A percentile compares a stretch with the other conserved stretches of the same genome.
Evolutionary conservation across 208 protist species (phyloP).

Genomic region (Acanthamoeba quina): DNA sequence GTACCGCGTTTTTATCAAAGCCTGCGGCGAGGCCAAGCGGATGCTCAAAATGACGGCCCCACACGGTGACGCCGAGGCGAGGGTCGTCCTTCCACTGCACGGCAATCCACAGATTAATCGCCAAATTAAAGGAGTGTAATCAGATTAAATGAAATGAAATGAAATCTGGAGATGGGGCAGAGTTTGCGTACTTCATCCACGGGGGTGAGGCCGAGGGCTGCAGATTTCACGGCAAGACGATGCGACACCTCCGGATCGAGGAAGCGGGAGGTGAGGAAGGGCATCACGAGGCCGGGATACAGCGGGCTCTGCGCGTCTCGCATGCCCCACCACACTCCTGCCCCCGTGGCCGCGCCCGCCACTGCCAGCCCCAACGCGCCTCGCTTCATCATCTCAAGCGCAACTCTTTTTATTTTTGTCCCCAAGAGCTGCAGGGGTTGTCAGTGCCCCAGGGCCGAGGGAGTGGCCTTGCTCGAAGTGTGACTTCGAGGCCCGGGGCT

Average conservation of each 20-base stretch:
- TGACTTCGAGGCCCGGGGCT: too few relatives aligned
- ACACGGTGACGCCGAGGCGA: slow-evolving; percentile 77
- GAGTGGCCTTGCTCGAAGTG: too few relatives aligned
- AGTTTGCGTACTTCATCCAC: neutral
- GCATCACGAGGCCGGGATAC: neutral
- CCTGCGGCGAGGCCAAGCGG: slow-evolving; percentile 88
- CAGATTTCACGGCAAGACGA: neutral
- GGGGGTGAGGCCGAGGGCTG: slow-evolving; percentile 23
- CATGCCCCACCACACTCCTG: neutral
- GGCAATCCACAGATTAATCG: neutral
- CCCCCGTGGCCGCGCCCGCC: neutral
- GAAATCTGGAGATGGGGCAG: neutral
- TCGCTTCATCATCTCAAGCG: neutral
- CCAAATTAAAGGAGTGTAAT: neutral
- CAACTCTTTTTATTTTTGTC: neutral
- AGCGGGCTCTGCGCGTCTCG: slow-evolving; percentile 7
- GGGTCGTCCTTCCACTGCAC: neutral
- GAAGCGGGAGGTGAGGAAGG: slow-evolving; percentile 3
- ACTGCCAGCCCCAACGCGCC: neutral
- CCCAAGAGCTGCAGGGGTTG: too few relatives aligned
- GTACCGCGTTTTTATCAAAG: slow-evolving; percentile 87
- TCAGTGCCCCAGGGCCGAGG: too few relatives aligned
- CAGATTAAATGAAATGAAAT: too few relatives aligned
- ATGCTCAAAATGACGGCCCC: slow-evolving; percentile 83
- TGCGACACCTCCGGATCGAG: slow-evolving; percentile 19